Percentiles rank a stretch among this genome's conserved stretches.
These are phyloP conservation scores for Piper betle DNA, from an alignment of 164 flowering plant species.

Conservation along the genomic window DNA sequence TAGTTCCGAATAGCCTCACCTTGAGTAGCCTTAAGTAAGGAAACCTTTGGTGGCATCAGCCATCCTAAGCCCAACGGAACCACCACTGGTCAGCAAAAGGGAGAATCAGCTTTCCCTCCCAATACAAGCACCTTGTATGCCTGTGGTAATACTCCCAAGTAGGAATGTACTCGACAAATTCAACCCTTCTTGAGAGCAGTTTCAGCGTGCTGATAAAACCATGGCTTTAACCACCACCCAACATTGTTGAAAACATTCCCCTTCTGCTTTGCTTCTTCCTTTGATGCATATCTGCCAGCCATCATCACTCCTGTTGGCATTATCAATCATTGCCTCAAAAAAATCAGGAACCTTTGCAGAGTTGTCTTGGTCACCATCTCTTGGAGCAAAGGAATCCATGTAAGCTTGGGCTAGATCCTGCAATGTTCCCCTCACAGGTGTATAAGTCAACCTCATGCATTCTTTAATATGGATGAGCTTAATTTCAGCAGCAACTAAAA, in stretches of 20 bases:
- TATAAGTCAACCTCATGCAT: slow-evolving; percentile 89
- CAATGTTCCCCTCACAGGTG: slow-evolving; percentile 62
- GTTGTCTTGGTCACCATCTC: slow-evolving; percentile 89
- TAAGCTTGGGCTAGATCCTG: slow-evolving; percentile 73
- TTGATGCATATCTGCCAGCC: slow-evolving; percentile 85
- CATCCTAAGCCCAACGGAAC: slow-evolving; percentile 90
- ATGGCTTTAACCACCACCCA: slow-evolving; percentile 97
- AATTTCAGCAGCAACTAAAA: slow-evolving; percentile 93
- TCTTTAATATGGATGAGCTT: slow-evolving; percentile 87
- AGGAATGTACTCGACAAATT: slow-evolving; percentile 95
- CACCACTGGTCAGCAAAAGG: slow-evolving; percentile 96
- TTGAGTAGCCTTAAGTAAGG: slow-evolving; percentile 93
- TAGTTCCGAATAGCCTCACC: slow-evolving; percentile 97
- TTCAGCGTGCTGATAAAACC: slow-evolving; percentile 97
- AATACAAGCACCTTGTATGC: slow-evolving; percentile 93
- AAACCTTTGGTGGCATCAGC: slow-evolving; percentile 99
- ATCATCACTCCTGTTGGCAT: slow-evolving; percentile 68
- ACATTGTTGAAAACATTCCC: slow-evolving; percentile 66
- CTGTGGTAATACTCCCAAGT: slow-evolving; percentile 94
- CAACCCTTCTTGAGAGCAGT: slow-evolving; percentile 77
- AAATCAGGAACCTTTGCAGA: slow-evolving; percentile 90
- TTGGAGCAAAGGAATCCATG: slow-evolving; percentile 75
- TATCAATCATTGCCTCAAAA: slow-evolving; percentile 80
- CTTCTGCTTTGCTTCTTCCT: slow-evolving; percentile 88
- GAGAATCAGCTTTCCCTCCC: slow-evolving; percentile 99